phyloP scores from a whole-genome alignment of 306 rosid genomes.

The Citrullus amarus region DNA sequence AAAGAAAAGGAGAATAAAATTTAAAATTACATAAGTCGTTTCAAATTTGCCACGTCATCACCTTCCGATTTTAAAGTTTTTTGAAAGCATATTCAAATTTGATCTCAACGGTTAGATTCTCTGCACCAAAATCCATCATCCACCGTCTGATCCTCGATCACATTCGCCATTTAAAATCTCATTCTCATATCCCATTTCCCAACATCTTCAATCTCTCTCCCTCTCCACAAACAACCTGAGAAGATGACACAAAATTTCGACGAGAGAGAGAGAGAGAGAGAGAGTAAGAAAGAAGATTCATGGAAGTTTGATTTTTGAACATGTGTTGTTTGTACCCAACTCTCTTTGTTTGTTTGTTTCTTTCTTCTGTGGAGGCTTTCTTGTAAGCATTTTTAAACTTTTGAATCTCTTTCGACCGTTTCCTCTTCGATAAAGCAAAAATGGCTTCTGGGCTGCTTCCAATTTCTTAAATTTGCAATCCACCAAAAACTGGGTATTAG shows the following conservation, averaged over 20 bases:
- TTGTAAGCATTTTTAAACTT: conserved; percentile 1
- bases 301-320: conserved; percentile 44
- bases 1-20: too few species aligned
- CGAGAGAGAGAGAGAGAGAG: not conserved
- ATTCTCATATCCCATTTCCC: not conserved
- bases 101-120: conserved; percentile 13
- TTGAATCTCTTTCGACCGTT: conserved; percentile 15
- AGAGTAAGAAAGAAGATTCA: not conserved
- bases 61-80: not conserved
- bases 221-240: not conserved
- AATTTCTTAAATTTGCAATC: not conserved
- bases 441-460: not conserved
- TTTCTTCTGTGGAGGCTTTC: not conserved
- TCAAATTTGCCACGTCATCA: conserved; percentile 4
- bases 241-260: not conserved
- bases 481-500: not conserved
- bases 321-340: conserved; percentile 9
- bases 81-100: conserved; percentile 4
- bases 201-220: not conserved
- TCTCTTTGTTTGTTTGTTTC: conserved; percentile 7
- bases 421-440: conserved; percentile 1
- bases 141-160: conserved; percentile 1
- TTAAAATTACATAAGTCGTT: not conserved
- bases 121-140: not conserved
- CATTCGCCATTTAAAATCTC: not conserved